These are phyloP conservation scores for Rhodomyrtus psidioides DNA, from an alignment of 441 rosid genomes.

Conservation along the genomic window DNA sequence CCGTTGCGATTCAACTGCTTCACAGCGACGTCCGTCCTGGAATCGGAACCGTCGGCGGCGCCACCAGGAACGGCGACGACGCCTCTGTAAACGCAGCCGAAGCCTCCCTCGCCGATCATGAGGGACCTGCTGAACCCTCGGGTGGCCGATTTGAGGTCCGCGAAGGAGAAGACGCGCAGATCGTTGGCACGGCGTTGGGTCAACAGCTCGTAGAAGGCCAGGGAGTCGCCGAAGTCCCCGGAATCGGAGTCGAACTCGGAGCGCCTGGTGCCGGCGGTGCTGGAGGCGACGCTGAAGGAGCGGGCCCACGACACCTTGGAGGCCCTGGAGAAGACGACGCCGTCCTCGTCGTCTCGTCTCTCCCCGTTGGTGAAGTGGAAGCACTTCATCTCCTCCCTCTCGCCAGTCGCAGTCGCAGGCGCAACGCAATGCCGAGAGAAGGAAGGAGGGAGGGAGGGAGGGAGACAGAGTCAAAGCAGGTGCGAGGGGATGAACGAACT, in stretches of 20 bases:
- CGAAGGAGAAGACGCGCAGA: slow-evolving; percentile 47
- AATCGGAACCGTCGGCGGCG: slow-evolving; percentile 17
- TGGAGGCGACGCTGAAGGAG: slow-evolving; percentile 82
- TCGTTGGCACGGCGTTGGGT: slow-evolving; percentile 68
- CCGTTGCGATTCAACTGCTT: slow-evolving; percentile 72
- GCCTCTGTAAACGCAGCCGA: slow-evolving; percentile 60
- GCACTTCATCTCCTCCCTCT: slow-evolving; percentile 51
- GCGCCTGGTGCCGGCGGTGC: slow-evolving; percentile 50
- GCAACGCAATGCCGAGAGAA: background rate
- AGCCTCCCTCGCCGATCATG: slow-evolving; percentile 68
- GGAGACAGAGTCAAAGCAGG: background rate
- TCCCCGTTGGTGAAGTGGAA: slow-evolving; percentile 85
- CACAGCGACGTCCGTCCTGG: slow-evolving; percentile 44
- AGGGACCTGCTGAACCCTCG: slow-evolving; percentile 49
- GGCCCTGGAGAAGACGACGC: slow-evolving; percentile 32
- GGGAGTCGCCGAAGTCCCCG: slow-evolving; percentile 50
- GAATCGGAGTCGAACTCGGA: slow-evolving; percentile 88
- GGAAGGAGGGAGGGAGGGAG: background rate
- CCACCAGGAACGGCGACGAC: slow-evolving; percentile 33
- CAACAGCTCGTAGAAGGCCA: slow-evolving; percentile 38
- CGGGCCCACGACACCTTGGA: slow-evolving; percentile 85
- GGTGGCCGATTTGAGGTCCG: slow-evolving; percentile 59
- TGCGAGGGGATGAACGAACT: background rate
- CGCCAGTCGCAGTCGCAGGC: background rate
- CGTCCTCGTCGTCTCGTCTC: slow-evolving; percentile 29